Evolutionary conservation across 202 grass and related monocot genomes (phyloP), one percentile per base, ranked within the genome.

Genomic region (Schoenoplectus triqueter): DNA sequence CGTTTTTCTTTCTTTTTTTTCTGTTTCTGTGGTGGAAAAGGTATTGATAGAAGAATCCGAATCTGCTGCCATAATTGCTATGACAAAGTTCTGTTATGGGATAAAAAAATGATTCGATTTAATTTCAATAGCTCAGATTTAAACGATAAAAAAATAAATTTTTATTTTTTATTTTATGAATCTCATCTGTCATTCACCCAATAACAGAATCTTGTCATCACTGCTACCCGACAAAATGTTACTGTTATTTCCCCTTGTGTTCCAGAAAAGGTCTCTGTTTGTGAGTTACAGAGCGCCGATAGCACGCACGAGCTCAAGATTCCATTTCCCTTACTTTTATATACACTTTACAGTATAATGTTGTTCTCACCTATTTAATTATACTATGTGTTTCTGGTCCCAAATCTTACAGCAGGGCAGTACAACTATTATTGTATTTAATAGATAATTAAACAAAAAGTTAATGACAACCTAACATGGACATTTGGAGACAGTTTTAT

Each of bases 281-380:
- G 54, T 22, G 39, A 54, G 9, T 9, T 71, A 4, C 68, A 50
- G 39, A 76, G 20, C 72, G 49, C 45, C 71, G 13, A 75, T 21
- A 66, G 65, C 50, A 7, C 2, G 51, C 51, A 77, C 51, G 51
- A 77, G 51, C 19, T 57, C 51, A 59, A 77, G 73, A 77, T 77
- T 77, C 73, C 22, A 77, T n/a, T 77, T 77, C 39, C 49, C 22
- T 77, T 41, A 50, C 56, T 18, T 57, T 14, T 77, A 41, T 77
- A 0, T 56, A 14, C 73, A 77, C 51, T 77, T 77, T 77, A 52
- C 73, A 77, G 51, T 77, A 41, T 51, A 77, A 40, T 31, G 2
- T 76, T 10, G 10, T 13, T 39, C 72, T 13, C 10, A 74, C 47
- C 71, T 74, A 52, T 20, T 13, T 21, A 74, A 22, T 74, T 51